These are phyloP conservation scores for Pyricularia pennisetigena DNA, from an alignment of 2,329 filamentous ascomycete genomes.

Conservation along the genomic window DNA sequence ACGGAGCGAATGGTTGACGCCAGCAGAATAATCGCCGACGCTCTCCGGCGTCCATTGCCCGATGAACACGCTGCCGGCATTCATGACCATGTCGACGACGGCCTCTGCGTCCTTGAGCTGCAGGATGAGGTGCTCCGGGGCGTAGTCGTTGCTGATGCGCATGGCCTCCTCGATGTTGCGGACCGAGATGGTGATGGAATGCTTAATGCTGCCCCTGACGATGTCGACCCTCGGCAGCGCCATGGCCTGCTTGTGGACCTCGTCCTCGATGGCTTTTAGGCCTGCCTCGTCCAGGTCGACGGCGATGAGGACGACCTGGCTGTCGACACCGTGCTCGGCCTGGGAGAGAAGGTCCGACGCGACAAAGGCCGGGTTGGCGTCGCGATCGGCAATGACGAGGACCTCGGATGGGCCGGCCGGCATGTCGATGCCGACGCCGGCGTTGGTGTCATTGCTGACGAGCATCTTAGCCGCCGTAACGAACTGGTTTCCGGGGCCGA, in stretches of 20 bases:
- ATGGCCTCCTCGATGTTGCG: constrained; percentile 63
- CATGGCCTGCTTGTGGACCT: constrained; percentile 79
- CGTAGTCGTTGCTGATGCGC: constrained; percentile 83
- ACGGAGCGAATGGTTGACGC: constrained; percentile 96
- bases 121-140: constrained; percentile 91
- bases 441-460: constrained; percentile 93
- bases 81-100: constrained; percentile 71
- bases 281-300: constrained; percentile 66
- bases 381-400: constrained; percentile 84
- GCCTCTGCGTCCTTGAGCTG: constrained; percentile 71
- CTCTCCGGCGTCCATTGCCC: constrained; percentile 96
- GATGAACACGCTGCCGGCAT: constrained; percentile 93
- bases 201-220: constrained; percentile 78
- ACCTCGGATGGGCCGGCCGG: constrained; percentile 94
- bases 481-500: constrained; percentile 96
- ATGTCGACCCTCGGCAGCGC: constrained; percentile 87
- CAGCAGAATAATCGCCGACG: constrained; percentile 95
- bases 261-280: constrained; percentile 77
- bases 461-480: constrained; percentile 98
- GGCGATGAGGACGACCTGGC: constrained; percentile 85
- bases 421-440: constrained; percentile 95
- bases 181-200: constrained; percentile 71
- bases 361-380: constrained; percentile 86
- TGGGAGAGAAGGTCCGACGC: constrained; percentile 88
- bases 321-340: constrained; percentile 94